Percentiles rank a stretch among this genome's conserved stretches.
These are phyloP conservation scores for Erucastrum elatum DNA, from an alignment of 345 rosid genomes.

Conservation along the genomic window DNA sequence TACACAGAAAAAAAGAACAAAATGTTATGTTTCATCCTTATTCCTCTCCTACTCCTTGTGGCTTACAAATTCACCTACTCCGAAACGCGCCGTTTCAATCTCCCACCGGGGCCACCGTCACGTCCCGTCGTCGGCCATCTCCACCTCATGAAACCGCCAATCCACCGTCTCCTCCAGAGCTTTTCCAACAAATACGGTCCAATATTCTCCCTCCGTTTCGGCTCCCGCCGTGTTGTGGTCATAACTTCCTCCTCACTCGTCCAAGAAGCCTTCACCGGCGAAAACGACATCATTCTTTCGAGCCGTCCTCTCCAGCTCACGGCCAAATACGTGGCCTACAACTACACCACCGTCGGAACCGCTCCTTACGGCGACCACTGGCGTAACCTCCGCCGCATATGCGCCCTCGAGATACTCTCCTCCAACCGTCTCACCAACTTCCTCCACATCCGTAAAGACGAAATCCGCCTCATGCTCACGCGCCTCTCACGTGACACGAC, in stretches of 20 bases:
- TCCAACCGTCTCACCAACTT: constrained; percentile 44
- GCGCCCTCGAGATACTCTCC: constrained; percentile 52
- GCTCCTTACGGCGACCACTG: constrained; percentile 62
- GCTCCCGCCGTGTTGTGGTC: constrained; percentile 40
- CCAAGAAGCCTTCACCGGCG: constrained; percentile 52
- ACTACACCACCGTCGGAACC: constrained; percentile 31
- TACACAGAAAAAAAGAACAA: not conserved
- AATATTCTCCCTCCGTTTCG: constrained; percentile 49
- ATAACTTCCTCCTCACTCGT: constrained; percentile 48
- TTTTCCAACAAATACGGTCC: constrained; percentile 46
- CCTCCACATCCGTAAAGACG: constrained; percentile 42
- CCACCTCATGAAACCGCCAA: constrained; percentile 48
- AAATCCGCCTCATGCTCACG: constrained; percentile 43
- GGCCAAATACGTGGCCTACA: constrained; percentile 46
- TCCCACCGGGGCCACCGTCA: constrained; percentile 47
- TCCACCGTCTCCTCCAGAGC: constrained; percentile 38
- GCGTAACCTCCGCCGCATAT: constrained; percentile 62
- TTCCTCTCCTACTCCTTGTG: not conserved
- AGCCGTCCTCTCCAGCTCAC: constrained; percentile 45
- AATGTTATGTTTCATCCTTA: constrained; percentile 26
- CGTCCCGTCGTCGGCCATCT: constrained; percentile 54
- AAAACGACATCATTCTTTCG: constrained; percentile 54
- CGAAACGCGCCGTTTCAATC: constrained; percentile 3
- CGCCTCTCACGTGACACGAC: constrained; percentile 33
- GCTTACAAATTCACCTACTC: constrained; percentile 9